Evolutionary conservation across 176 grass and related monocot species (phyloP).

Genomic region (Eleusine coracana): DNA sequence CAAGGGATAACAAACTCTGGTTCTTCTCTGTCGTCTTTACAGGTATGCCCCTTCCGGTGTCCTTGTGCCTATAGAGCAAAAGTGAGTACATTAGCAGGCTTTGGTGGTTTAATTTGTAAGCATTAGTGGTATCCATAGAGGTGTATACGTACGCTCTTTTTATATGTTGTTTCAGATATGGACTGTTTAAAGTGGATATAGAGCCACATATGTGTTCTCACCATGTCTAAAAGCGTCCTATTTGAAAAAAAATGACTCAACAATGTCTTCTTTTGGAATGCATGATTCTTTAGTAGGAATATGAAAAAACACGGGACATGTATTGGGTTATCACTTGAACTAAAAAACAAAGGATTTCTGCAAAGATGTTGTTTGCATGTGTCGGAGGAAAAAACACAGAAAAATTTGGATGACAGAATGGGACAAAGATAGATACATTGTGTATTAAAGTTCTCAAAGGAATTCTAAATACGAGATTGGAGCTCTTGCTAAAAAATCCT

Average conservation of each 20-base stretch:
- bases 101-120: background rate
- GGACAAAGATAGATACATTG: too few relatives aligned
- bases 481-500: too few relatives aligned
- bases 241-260: background rate
- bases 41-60: background rate
- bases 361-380: too few relatives aligned
- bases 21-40: background rate
- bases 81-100: background rate
- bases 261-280: background rate
- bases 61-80: slow-evolving; percentile 1
- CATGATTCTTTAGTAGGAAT: too few relatives aligned
- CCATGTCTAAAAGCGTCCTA: background rate
- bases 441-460: too few relatives aligned
- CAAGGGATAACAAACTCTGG: background rate
- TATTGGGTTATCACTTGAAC: too few relatives aligned
- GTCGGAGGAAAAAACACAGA: too few relatives aligned
- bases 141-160: background rate
- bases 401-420: too few relatives aligned
- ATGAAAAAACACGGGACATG: too few relatives aligned
- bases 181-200: background rate
- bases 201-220: background rate
- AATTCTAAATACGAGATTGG: too few relatives aligned
- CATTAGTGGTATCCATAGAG: background rate
- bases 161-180: background rate
- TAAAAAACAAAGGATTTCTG: too few relatives aligned